Conservation (phyloP, 768 basidiomycete species). For the Boletus fagicola region DNA sequence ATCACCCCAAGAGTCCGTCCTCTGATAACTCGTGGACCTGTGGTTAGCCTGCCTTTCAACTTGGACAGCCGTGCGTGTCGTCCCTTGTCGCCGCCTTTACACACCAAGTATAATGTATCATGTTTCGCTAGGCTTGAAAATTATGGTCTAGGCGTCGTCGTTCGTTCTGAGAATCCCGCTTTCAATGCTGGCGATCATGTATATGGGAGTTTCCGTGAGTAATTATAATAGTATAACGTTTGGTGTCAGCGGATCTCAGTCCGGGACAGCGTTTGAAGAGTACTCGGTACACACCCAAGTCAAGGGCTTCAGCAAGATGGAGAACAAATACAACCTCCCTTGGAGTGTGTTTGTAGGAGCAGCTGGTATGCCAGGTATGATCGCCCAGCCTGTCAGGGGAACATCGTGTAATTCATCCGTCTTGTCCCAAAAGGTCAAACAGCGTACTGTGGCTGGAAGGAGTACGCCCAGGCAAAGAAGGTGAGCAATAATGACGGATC, state of each 20-base stretch:
- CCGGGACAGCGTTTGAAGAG: slow-evolving; percentile 31
- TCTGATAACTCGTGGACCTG: not conserved
- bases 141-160: slow-evolving; percentile 39
- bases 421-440: slow-evolving; percentile 22
- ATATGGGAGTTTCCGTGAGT: slow-evolving; percentile 29
- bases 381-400: slow-evolving; percentile 8
- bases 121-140: slow-evolving; percentile 23
- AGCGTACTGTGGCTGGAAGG: slow-evolving; percentile 20
- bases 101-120: not conserved
- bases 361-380: slow-evolving; percentile 30
- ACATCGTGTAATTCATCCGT: not conserved
- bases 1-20: not conserved
- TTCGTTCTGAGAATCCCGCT: slow-evolving; percentile 12
- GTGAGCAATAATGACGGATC: slow-evolving; percentile 18
- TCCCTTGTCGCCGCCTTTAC: not conserved
- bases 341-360: slow-evolving; percentile 32
- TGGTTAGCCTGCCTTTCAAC: slow-evolving; percentile 7
- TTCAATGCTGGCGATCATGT: slow-evolving; percentile 6
- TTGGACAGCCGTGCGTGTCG: slow-evolving; percentile 17
- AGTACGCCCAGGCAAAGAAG: slow-evolving; percentile 17
- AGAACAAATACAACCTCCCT: slow-evolving; percentile 30
- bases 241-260: slow-evolving; percentile 41
- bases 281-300: slow-evolving; percentile 4
- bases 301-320: slow-evolving; percentile 10
- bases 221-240: slow-evolving; percentile 37